These are phyloP conservation scores for Knufia fluminis DNA, from an alignment of 2,329 filamentous ascomycete genomes.

Conservation along the genomic window DNA sequence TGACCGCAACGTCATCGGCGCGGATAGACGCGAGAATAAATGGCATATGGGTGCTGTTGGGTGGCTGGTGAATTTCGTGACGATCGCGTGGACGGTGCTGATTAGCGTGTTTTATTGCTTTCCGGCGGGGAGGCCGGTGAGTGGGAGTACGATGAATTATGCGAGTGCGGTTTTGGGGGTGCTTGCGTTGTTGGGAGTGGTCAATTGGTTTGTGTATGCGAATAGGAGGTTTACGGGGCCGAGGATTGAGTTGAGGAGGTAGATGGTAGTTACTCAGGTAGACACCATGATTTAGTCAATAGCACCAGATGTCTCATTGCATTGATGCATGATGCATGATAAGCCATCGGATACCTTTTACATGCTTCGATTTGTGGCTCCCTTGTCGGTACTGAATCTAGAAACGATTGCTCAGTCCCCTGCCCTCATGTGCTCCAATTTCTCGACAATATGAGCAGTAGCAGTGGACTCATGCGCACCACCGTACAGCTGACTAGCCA, in stretches of 20 bases:
- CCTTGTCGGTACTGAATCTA: no score
- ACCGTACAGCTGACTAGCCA: not conserved
- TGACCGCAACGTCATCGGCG: constrained; percentile 9
- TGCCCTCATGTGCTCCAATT: no score
- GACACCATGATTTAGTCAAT: no score
- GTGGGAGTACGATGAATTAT: constrained; percentile 34
- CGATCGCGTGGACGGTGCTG: constrained; percentile 22
- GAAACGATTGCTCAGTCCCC: no score
- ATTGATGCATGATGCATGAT: no score
- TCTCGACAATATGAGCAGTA: constrained; percentile 1
- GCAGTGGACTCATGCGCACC: not conserved
- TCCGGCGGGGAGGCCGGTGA: constrained; percentile 28
- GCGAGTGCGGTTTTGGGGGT: constrained; percentile 31
- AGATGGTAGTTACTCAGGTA: no score
- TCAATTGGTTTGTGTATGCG: constrained; percentile 56
- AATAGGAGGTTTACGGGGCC: constrained; percentile 57
- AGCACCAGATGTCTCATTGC: no score
- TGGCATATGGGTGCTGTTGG: constrained; percentile 23
- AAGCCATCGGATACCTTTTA: no score
- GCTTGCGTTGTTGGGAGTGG: constrained; percentile 34
- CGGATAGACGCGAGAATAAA: constrained; percentile 2
- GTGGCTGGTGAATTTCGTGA: constrained; percentile 24
- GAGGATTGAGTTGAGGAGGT: not conserved
- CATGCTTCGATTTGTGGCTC: no score
- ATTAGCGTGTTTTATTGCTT: constrained; percentile 27